Evolutionary conservation across 257 asterid species (phyloP).

Genomic region (Solanum pinnatisectum): DNA sequence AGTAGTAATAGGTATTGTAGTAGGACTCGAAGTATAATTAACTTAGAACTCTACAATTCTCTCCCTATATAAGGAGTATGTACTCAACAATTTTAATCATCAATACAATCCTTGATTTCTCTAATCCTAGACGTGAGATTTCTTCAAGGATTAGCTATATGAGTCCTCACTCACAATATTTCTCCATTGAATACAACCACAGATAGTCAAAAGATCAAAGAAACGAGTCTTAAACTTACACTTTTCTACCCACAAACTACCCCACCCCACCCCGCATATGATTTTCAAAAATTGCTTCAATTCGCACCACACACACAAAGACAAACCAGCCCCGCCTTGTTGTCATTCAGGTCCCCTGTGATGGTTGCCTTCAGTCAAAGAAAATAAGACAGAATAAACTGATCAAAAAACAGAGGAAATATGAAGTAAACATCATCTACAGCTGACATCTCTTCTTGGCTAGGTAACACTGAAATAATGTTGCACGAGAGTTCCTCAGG

Average conservation of each 20-base stretch:
- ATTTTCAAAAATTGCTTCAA: neutral
- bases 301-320: neutral
- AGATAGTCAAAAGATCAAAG: neutral
- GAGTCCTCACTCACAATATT: too few species aligned
- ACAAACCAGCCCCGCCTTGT: neutral
- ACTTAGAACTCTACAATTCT: too few species aligned
- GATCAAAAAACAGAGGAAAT: neutral
- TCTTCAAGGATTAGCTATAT: too few species aligned
- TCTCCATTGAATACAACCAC: neutral
- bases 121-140: too few species aligned
- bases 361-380: neutral
- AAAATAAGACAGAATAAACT: neutral
- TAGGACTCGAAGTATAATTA: too few species aligned
- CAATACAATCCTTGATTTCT: too few species aligned
- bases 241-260: neutral
- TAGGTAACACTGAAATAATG: neutral
- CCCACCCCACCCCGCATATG: neutral
- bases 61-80: too few species aligned
- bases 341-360: neutral
- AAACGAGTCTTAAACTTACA: neutral
- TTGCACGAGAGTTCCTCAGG: neutral
- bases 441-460: neutral
- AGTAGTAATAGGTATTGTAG: too few species aligned
- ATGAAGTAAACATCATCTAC: neutral
- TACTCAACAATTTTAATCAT: too few species aligned